Evolutionary conservation across 2,329 filamentous ascomycete genomes (phyloP).

Genomic region (Lojkania enalia): DNA sequence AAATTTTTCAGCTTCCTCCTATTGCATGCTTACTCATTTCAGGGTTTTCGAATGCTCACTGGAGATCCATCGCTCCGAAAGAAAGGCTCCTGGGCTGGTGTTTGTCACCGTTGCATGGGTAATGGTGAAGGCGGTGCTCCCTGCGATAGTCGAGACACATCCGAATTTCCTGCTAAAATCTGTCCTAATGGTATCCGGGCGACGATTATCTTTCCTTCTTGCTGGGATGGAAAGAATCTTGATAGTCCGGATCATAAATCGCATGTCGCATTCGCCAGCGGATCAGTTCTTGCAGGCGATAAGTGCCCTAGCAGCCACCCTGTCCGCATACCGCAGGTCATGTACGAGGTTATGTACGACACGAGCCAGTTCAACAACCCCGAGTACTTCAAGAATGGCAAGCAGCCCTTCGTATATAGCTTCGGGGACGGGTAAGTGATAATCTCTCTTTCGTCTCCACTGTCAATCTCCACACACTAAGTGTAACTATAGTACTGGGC

Average conservation of each 20-base stretch:
- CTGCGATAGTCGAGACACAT: conserved; percentile 12
- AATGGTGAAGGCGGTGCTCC: conserved; percentile 20
- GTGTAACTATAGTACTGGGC: too few species aligned
- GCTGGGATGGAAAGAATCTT: conserved; percentile 62
- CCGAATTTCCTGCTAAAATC: conserved; percentile 47
- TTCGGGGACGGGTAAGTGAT: conserved; percentile 32
- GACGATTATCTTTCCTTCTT: conserved; percentile 71
- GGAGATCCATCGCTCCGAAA: conserved; percentile 52
- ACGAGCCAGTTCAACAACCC: conserved; percentile 33
- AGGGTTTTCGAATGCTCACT: conserved; percentile 68
- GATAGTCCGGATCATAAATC: conserved; percentile 61
- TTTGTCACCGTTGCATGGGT: conserved; percentile 39
- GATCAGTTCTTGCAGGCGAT: conserved; percentile 31
- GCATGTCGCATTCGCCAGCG: conserved; percentile 64
- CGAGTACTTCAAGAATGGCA: conserved; percentile 25
- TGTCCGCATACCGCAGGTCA: conserved; percentile 51
- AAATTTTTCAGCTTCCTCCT: neutral
- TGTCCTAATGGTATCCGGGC: conserved; percentile 65
- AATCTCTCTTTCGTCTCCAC: neutral
- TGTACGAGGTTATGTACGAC: conserved; percentile 53
- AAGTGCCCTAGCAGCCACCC: conserved; percentile 49
- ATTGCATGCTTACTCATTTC: conserved; percentile 30
- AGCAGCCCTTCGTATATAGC: conserved; percentile 34
- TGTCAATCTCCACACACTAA: too few species aligned
- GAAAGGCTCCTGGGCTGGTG: conserved; percentile 4